Evolutionary conservation across 257 asterid genomes (phyloP).

Genomic region (Solanum sejunctum): DNA sequence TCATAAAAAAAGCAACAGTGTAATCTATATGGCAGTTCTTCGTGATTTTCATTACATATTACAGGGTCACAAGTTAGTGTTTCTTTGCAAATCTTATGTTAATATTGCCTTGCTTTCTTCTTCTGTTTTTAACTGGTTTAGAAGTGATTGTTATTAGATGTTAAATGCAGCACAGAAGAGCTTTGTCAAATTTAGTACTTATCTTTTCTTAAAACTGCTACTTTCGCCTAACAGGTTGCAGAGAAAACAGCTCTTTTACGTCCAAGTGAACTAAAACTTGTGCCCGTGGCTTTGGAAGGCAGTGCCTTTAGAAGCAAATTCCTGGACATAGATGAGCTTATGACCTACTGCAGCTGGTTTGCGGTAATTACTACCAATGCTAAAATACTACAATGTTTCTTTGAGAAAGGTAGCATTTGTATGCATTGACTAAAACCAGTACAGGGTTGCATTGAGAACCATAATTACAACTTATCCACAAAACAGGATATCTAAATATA

Average conservation of each 20-base stretch:
- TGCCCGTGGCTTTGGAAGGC: slow-evolving; percentile 85
- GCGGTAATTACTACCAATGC: slow-evolving; percentile 51
- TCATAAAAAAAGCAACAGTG: not conserved
- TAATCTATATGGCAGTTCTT: not conserved
- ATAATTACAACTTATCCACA: too few relatives aligned
- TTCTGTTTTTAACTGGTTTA: not conserved
- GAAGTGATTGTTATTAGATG: not conserved
- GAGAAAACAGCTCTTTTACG: slow-evolving; percentile 94
- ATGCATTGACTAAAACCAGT: too few relatives aligned
- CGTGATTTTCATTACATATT: not conserved
- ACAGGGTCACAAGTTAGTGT: not conserved
- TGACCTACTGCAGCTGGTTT: slow-evolving; percentile 98
- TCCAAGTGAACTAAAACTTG: slow-evolving; percentile 72
- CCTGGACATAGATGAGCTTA: slow-evolving; percentile 84
- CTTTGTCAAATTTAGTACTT: not conserved
- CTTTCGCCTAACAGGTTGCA: slow-evolving; percentile 54
- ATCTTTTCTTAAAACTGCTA: not conserved
- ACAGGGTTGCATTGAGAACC: too few relatives aligned
- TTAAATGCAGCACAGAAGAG: not conserved
- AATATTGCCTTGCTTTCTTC: not conserved
- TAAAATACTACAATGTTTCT: not conserved
- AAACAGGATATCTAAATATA: too few relatives aligned
- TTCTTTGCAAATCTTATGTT: not conserved
- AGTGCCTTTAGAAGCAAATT: slow-evolving; percentile 84
- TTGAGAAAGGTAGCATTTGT: too few relatives aligned